phyloP scores from a whole-genome alignment of 345 rosid genomes.

The Eucalyptus marginata region DNA sequence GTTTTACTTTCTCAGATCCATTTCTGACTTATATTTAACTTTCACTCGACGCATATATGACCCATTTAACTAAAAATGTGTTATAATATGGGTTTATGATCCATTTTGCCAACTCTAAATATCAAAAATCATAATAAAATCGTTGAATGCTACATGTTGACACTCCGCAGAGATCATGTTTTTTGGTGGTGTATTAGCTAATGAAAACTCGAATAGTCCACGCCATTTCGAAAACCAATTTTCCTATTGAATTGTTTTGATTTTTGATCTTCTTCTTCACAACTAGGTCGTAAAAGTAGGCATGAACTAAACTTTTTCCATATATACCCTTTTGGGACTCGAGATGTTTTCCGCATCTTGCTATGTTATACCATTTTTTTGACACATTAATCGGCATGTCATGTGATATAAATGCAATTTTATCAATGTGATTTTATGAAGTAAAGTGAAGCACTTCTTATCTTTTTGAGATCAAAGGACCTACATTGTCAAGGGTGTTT shows the following conservation, averaged over 20 bases:
- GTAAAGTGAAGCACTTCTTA: neutral
- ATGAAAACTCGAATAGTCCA: neutral
- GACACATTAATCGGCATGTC: rapidly evolving
- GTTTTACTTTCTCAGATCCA: too few species aligned
- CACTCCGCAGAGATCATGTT: neutral
- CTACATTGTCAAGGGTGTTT: neutral
- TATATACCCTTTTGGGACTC: neutral
- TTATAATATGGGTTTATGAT: too few species aligned
- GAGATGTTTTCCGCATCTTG: neutral
- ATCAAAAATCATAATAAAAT: neutral
- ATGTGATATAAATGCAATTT: neutral
- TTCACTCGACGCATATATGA: too few species aligned
- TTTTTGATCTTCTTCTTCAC: neutral
- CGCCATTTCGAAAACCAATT: neutral
- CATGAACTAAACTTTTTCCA: neutral
- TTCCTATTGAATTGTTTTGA: neutral
- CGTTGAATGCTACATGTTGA: neutral
- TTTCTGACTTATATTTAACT: too few species aligned
- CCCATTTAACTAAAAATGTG: too few species aligned
- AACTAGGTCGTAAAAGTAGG: rapidly evolving
- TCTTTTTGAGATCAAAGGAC: neutral
- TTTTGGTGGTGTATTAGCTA: neutral
- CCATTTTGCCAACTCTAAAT: too few species aligned
- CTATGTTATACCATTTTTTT: rapidly evolving
- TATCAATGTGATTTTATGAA: neutral